These are phyloP conservation scores for Tetrapisispora nanseiensis DNA, from an alignment of 805 yeast genomes.

Conservation along the genomic window DNA sequence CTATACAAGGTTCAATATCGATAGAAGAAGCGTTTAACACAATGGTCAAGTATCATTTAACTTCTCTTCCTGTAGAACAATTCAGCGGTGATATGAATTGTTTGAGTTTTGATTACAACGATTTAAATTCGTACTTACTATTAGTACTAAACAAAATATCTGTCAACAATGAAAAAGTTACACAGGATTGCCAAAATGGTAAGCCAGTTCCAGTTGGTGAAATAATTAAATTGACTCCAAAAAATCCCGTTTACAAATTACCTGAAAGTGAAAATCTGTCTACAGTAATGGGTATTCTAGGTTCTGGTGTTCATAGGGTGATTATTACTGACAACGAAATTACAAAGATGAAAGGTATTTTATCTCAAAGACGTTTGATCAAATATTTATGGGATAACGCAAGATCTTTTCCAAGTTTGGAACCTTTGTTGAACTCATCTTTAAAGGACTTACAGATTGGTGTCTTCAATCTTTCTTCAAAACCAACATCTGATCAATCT, in stretches of 20 bases:
- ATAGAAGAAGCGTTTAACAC: slow-evolving; percentile 86
- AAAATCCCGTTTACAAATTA: slow-evolving; percentile 78
- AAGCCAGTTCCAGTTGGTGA: slow-evolving; percentile 87
- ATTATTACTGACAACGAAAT: slow-evolving; percentile 57
- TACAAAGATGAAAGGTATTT: slow-evolving; percentile 62
- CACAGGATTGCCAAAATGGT: slow-evolving; percentile 65
- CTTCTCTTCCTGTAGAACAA: slow-evolving; percentile 73
- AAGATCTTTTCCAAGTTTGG: slow-evolving; percentile 72
- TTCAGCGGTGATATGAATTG: slow-evolving; percentile 52
- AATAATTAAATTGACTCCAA: slow-evolving; percentile 74
- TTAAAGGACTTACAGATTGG: slow-evolving; percentile 73
- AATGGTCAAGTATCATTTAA: slow-evolving; percentile 59
- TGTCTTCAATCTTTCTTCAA: slow-evolving; percentile 31
- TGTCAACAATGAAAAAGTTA: slow-evolving; percentile 27
- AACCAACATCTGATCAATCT: slow-evolving; percentile 32
- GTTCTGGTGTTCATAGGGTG: slow-evolving; percentile 92
- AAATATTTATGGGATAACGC: slow-evolving; percentile 89
- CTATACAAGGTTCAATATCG: slow-evolving; percentile 54
- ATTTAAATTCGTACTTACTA: slow-evolving; percentile 75
- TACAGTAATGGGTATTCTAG: slow-evolving; percentile 74
- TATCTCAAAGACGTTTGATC: slow-evolving; percentile 83
- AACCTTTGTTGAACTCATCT: slow-evolving; percentile 57
- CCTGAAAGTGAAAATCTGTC: slow-evolving; percentile 59
- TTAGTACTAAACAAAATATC: slow-evolving; percentile 68
- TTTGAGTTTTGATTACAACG: slow-evolving; percentile 84